Evolutionary conservation across 1,139 yeast species (phyloP), one percentile per base, ranked within the genome.

Genomic region (Sugiyamaella novakii): DNA sequence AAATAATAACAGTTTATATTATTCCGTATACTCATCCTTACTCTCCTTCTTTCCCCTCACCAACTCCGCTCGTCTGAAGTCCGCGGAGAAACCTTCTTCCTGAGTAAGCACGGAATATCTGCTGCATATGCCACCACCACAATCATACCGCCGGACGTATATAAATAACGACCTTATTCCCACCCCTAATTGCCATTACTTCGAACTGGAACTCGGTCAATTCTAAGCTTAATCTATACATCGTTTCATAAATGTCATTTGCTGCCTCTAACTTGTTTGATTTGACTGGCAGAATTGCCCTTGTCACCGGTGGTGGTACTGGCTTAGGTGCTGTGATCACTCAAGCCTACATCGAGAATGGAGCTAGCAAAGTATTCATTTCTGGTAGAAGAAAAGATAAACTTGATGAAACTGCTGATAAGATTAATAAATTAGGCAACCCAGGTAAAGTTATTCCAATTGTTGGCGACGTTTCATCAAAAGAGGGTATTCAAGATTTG

Each of bases 271-370:
- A 34, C 6, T 19, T 53, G 10, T 49, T 51, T 24, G 51, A 52
- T 25, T 46, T 53, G 31, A 43, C 49, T 28, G 56, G 34, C 18
- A 33, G 55, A 28, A 49, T 53, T 6, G 56, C 52, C 3, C 46
- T 53, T 4, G 48, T 53, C 22, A 53, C 56, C 12, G 56, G 56
- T 4, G 56, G 56, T 24, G 56, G 56, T 21, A 46, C 54, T 19
- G 56, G 56, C 3, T 25, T 53, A 17, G 56, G 56, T 17, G 50
- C 54, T 12, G 45, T 42, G 5, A 49, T 53, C 30, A 43, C 51
- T 34, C 34, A 47, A 43, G 53, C 55, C 5, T 47, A 43, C 21
- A 43, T 53, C 18, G 33, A 39, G 14, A 54, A 50, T 42, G 55
- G 51, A 5, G 54, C 51, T 11, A 17, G 37, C 17, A 47, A 43